These are phyloP conservation scores for Scenedesmus sp. DNA, from an alignment of 163 green algal genomes.

Conservation along the genomic window DNA sequence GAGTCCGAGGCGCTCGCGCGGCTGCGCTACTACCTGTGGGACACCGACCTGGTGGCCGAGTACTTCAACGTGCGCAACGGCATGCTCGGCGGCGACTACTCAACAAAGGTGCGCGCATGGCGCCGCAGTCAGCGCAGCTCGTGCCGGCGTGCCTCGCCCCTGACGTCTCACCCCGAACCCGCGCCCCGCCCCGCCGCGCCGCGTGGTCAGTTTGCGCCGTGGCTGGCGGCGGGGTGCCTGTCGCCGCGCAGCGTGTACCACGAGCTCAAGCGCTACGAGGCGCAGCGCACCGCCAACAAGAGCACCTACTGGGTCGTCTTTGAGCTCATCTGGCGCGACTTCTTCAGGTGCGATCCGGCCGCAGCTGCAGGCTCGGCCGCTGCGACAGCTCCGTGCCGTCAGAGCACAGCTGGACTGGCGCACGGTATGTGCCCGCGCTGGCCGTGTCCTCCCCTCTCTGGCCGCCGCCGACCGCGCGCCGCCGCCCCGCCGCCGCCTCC, in stretches of 20 bases:
- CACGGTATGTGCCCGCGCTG: no score
- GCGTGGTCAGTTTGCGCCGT: conserved; percentile 72
- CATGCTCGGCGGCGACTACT: conserved; percentile 94
- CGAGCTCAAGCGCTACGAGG: conserved; percentile 79
- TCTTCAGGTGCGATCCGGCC: conserved; percentile 70
- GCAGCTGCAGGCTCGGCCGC: background rate
- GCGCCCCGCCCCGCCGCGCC: no score
- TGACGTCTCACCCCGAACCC: no score
- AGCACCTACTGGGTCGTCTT: conserved; percentile 89
- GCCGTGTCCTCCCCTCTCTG: no score
- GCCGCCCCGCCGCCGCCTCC: no score
- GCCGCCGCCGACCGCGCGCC: no score
- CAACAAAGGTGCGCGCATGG: conserved; percentile 89
- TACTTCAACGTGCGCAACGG: conserved; percentile 95
- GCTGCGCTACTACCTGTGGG: conserved; percentile 96
- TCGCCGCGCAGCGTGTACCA: conserved; percentile 80
- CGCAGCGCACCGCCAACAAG: conserved; percentile 67
- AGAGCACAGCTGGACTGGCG: no score
- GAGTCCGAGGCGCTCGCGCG: conserved; percentile 86
- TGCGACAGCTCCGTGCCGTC: background rate
- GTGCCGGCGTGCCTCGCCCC: no score
- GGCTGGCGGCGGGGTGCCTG: conserved; percentile 88
- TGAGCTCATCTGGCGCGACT: conserved; percentile 97
- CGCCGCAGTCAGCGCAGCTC: no score
- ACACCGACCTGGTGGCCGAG: conserved; percentile 74